These are phyloP conservation scores for Geranium brycei DNA, from an alignment of 345 rosid genomes.

Conservation along the genomic window DNA sequence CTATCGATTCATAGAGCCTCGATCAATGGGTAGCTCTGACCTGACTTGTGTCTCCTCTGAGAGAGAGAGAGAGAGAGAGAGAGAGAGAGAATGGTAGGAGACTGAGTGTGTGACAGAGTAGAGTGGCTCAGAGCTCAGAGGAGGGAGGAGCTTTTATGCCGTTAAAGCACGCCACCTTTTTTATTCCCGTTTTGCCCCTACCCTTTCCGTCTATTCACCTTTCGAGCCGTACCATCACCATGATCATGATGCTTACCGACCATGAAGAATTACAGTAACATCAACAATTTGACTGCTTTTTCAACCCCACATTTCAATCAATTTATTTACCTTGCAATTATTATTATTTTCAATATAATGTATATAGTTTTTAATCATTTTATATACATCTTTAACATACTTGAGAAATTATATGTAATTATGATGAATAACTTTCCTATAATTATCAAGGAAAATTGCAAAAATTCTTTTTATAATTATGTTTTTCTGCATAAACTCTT, in stretches of 20 bases:
- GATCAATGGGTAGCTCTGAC: background rate
- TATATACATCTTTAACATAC: too few species aligned
- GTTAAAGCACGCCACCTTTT: constrained; percentile 32
- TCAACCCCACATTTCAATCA: too few species aligned
- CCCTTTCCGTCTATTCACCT: background rate
- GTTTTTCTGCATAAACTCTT: too few species aligned
- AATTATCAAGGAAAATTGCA: too few species aligned
- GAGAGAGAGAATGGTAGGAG: constrained; percentile 7
- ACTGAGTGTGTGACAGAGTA: constrained; percentile 17
- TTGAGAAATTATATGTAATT: too few species aligned
- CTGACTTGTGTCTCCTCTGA: background rate
- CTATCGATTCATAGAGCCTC: too few species aligned
- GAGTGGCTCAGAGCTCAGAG: constrained; percentile 11
- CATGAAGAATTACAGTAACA: background rate
- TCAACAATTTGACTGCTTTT: background rate
- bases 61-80: background rate
- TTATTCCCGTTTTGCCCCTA: constrained; percentile 18
- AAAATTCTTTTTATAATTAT: too few species aligned
- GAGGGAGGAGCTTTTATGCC: constrained; percentile 17
- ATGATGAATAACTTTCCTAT: too few species aligned
- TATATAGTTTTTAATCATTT: too few species aligned
- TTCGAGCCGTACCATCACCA: constrained; percentile 4
- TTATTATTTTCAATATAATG: too few species aligned
- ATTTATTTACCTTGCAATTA: too few species aligned
- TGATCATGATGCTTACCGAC: background rate